Evolutionary conservation across 345 rosid genomes (phyloP), one percentile per base, ranked within the genome.

Genomic region (Anastatica hierochuntica): DNA sequence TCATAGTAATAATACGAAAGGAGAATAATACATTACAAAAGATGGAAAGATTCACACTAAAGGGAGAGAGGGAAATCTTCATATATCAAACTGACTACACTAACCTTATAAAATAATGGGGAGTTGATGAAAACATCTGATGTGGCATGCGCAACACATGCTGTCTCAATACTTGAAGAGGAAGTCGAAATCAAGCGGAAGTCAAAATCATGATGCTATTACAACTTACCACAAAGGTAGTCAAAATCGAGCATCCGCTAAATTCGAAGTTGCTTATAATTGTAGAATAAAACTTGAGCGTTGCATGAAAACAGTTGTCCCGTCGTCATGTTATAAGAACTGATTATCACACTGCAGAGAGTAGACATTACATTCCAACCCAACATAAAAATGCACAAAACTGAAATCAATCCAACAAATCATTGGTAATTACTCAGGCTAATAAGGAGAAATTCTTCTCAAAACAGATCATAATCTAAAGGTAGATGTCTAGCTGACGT

Each of bases 171-270:
- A 53, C 98, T n/a, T n/a, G n/a, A n/a, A n/a, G n/a, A n/a, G n/a
- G n/a, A n/a, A n/a, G n/a, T n/a, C n/a, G n/a, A n/a, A n/a, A n/a
- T n/a, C n/a, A n/a, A n/a, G n/a, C n/a, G n/a, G n/a, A n/a, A n/a
- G n/a, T n/a, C n/a, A n/a, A n/a, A n/a, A n/a, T n/a, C n/a, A n/a
- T n/a, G n/a, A n/a, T n/a, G n/a, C n/a, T n/a, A n/a, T n/a, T 92
- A 35, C 42, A 33, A n/a, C 33, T 15, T 39, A 88, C 98, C 98
- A 24, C 97, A 92, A 18, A 92, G 95, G 74, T 88, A 92, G 72
- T 92, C 98, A 45, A 92, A 92, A 75, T 92, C 97, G 60, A 92
- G 98, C 98, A 88, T 92, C 63, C 98, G 95, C 56, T 92, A 97
- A 53, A 92, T 73, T 4, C 97, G 98, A 53, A 85, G 97, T 72